Percentiles rank a stretch among this genome's conserved stretches.
These are phyloP conservation scores for Leishmania aethiopica DNA, from an alignment of 208 protist genomes.

Conservation along the genomic window DNA sequence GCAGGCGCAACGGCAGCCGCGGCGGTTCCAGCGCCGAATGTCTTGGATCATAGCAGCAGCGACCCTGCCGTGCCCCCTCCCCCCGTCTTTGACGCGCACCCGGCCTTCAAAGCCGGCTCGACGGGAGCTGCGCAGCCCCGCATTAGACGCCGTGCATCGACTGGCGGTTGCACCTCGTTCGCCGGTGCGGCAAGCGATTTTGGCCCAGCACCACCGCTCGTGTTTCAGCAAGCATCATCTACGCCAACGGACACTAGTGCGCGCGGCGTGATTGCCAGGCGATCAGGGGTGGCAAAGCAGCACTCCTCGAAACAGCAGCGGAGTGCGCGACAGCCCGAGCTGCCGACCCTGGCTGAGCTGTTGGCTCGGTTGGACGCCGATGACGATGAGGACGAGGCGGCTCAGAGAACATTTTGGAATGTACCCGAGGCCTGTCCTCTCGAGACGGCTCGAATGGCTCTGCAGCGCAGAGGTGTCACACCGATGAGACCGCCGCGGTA, in stretches of 20 bases:
- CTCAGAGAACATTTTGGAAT: neutral
- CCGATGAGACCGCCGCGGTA: neutral
- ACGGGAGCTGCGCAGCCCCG: neutral
- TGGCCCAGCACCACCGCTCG: conserved; percentile 9
- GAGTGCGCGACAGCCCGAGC: neutral
- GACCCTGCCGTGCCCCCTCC: conserved; percentile 2
- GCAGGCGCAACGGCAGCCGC: neutral
- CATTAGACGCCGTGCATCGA: neutral
- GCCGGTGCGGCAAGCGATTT: neutral
- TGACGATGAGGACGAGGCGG: neutral
- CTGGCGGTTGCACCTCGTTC: neutral
- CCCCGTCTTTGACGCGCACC: neutral
- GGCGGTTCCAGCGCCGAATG: conserved; percentile 6
- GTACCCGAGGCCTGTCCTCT: neutral
- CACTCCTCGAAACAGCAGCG: neutral
- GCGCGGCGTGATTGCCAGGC: neutral
- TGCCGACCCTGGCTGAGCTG: conserved; percentile 29
- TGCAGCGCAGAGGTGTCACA: too few species aligned
- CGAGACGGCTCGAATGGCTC: neutral
- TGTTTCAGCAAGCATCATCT: conserved; percentile 2
- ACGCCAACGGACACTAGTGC: neutral
- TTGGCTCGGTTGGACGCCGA: conserved; percentile 16
- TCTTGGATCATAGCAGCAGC: conserved; percentile 2
- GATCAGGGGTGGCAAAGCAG: neutral
- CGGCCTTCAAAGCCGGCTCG: neutral